Percentiles rank a stretch among this genome's conserved stretches.
Evolutionary conservation across 108 stramenopile genomes (phyloP).

Genomic region (Poteriospumella lacustris): DNA sequence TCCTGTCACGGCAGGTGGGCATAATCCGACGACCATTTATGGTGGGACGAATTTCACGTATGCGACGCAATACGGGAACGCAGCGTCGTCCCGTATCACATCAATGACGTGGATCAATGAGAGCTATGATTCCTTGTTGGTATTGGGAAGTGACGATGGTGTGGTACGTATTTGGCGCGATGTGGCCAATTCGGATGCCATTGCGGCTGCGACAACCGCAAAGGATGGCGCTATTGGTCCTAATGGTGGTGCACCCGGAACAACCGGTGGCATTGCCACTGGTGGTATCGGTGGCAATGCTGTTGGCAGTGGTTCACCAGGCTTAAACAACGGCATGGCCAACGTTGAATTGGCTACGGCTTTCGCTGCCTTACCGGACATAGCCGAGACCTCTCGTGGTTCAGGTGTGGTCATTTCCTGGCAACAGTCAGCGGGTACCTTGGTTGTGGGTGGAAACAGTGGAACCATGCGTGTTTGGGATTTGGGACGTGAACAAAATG

Average conservation of each 20-base stretch:
- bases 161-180: slow-evolving; percentile 76
- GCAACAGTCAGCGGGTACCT: slow-evolving; percentile 63
- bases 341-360: slow-evolving; percentile 60
- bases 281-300: too few relatives aligned
- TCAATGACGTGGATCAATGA: slow-evolving; percentile 85
- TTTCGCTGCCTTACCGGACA: slow-evolving; percentile 74
- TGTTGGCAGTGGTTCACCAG: not conserved
- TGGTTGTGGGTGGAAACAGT: slow-evolving; percentile 75
- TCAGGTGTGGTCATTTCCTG: slow-evolving; percentile 81
- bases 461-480: slow-evolving; percentile 81
- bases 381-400: slow-evolving; percentile 56
- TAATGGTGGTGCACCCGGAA: not conserved
- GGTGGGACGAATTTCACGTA: not conserved
- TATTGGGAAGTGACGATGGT: slow-evolving; percentile 85
- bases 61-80: slow-evolving; percentile 13
- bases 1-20: not conserved
- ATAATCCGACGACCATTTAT: too few relatives aligned
- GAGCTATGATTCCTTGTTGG: slow-evolving; percentile 58
- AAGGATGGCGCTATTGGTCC: not conserved
- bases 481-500: slow-evolving; percentile 65
- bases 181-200: slow-evolving; percentile 61
- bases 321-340: not conserved
- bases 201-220: slow-evolving; percentile 40
- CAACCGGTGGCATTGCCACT: not conserved
- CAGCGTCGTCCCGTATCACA: slow-evolving; percentile 65